Evolutionary conservation across 176 grass and related monocot genomes (phyloP).

Genomic region (Aegilops speltoides): DNA sequence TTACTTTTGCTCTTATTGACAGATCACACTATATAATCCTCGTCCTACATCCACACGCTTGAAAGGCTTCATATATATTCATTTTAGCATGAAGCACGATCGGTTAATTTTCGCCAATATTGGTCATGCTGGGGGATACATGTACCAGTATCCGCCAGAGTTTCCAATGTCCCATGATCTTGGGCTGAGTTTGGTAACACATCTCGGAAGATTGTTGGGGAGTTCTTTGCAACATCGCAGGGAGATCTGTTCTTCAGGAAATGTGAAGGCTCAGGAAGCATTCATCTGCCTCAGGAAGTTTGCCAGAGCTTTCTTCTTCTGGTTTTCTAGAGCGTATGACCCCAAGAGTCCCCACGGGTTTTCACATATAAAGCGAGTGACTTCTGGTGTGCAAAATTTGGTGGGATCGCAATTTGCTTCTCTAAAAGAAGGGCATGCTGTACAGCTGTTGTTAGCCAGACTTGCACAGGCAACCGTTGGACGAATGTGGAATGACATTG

Average conservation of each 20-base stretch:
- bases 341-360: slow-evolving; percentile 54
- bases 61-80: slow-evolving; percentile 10
- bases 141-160: slow-evolving; percentile 58
- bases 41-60: slow-evolving; percentile 28
- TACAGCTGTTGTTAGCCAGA: slow-evolving; percentile 54
- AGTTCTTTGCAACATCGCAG: slow-evolving; percentile 53
- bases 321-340: slow-evolving; percentile 56
- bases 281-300: slow-evolving; percentile 70
- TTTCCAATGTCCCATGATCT: slow-evolving; percentile 59
- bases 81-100: slow-evolving; percentile 55
- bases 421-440: slow-evolving; percentile 48
- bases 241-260: slow-evolving; percentile 64
- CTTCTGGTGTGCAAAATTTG: slow-evolving; percentile 55
- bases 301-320: slow-evolving; percentile 61
- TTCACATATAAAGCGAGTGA: slow-evolving; percentile 46
- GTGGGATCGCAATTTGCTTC: slow-evolving; percentile 50
- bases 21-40: slow-evolving; percentile 32
- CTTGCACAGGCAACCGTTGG: slow-evolving; percentile 57
- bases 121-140: slow-evolving; percentile 43
- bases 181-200: slow-evolving; percentile 49
- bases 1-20: slow-evolving; percentile 18
- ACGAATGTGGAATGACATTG: slow-evolving; percentile 56
- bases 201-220: slow-evolving; percentile 56
- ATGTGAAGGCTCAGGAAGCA: slow-evolving; percentile 51
- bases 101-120: slow-evolving; percentile 49